Conservation (phyloP, 2,329 filamentous ascomycete species). For the Sphaerulina populicola region DNA sequence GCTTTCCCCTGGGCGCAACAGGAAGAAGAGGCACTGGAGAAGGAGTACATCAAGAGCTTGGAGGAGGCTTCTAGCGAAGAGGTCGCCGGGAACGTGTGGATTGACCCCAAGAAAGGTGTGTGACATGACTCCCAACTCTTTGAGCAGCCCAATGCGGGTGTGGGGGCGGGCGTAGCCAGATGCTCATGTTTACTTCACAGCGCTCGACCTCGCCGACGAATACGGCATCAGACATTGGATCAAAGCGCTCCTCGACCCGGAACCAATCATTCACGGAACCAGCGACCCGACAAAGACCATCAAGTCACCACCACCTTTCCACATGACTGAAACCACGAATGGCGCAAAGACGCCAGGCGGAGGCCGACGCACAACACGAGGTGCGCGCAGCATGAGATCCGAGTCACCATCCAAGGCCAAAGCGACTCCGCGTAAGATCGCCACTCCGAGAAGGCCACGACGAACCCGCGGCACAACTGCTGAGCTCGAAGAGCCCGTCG, state of each 20-base stretch:
- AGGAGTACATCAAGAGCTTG: slow-evolving; percentile 75
- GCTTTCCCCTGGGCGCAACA: slow-evolving; percentile 64
- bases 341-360: slow-evolving; percentile 18
- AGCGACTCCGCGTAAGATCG: slow-evolving; percentile 41
- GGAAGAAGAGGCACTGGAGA: slow-evolving; percentile 65
- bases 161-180: not conserved
- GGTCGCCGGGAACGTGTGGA: slow-evolving; percentile 95
- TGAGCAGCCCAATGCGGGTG: not conserved
- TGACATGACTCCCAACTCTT: not conserved
- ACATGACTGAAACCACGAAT: slow-evolving; percentile 31
- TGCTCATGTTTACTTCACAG: slow-evolving; percentile 40
- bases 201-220: slow-evolving; percentile 73
- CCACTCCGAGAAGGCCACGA: slow-evolving; percentile 49
- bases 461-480: slow-evolving; percentile 32
- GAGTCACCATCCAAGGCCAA: slow-evolving; percentile 45
- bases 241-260: slow-evolving; percentile 79
- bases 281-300: slow-evolving; percentile 60
- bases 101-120: slow-evolving; percentile 63
- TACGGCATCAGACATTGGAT: slow-evolving; percentile 85
- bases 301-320: slow-evolving; percentile 69
- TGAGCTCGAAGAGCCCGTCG: slow-evolving; percentile 26
- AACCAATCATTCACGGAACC: slow-evolving; percentile 61
- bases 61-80: slow-evolving; percentile 77
- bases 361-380: slow-evolving; percentile 23
- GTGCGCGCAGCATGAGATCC: slow-evolving; percentile 52